Evolutionary conservation across 306 rosid genomes (phyloP).

Genomic region (Cicer judaicum): DNA sequence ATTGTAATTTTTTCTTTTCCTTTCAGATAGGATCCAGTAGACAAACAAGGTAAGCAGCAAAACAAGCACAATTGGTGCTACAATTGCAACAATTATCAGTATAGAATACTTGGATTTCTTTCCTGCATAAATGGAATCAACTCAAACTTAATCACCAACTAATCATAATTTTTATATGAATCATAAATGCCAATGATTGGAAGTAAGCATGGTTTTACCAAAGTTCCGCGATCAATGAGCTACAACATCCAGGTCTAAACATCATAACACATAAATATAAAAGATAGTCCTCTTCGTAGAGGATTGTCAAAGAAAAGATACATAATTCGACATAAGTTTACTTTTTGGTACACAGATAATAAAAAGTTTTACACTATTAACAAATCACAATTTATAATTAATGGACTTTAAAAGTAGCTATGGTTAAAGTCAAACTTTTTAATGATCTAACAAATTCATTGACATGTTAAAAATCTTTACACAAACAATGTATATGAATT

Average conservation of each 20-base stretch:
- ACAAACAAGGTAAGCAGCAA: slow-evolving; percentile 1
- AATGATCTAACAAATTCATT: too few species aligned
- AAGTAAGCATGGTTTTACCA: neutral
- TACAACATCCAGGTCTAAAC: neutral
- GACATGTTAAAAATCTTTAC: too few species aligned
- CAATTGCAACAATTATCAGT: slow-evolving; percentile 35
- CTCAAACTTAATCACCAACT: slow-evolving; percentile 7
- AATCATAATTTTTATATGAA: neutral
- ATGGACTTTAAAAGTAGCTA: too few species aligned
- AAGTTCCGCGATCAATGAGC: neutral
- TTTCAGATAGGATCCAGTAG: slow-evolving; percentile 32
- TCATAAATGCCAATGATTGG: neutral
- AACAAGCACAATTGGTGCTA: slow-evolving; percentile 32
- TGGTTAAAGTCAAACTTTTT: too few species aligned
- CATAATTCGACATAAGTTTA: too few species aligned
- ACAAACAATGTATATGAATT: too few species aligned
- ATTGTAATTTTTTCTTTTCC: slow-evolving; percentile 16
- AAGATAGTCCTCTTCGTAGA: neutral
- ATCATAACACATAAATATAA: neutral
- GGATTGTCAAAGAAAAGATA: too few species aligned
- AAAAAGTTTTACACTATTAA: too few species aligned
- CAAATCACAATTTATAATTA: too few species aligned
- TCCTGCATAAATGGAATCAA: slow-evolving; percentile 40
- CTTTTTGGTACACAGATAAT: too few species aligned
- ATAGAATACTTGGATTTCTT: slow-evolving; percentile 26